phyloP scores from a whole-genome alignment of 2,329 filamentous ascomycete genomes.

The Pyricularia pennisetigena region DNA sequence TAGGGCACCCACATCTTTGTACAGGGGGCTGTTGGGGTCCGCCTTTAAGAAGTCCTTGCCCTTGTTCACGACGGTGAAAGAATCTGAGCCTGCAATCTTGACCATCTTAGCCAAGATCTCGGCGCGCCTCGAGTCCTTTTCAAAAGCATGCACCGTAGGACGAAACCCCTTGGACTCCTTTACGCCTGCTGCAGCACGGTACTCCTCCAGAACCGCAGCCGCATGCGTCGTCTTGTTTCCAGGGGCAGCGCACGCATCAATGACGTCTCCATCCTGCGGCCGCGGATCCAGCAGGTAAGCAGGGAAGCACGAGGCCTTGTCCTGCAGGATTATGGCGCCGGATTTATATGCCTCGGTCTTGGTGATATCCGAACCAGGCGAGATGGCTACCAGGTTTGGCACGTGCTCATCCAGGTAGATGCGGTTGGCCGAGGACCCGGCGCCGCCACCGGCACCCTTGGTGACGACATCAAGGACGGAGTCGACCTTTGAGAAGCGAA shows the following conservation, averaged over 20 bases:
- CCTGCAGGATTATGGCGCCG: constrained; percentile 81
- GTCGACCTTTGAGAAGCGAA: constrained; percentile 45
- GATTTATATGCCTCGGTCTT: constrained; percentile 62
- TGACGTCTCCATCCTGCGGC: constrained; percentile 59
- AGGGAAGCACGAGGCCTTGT: constrained; percentile 95
- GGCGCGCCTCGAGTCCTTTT: constrained; percentile 63
- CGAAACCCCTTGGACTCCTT: neutral
- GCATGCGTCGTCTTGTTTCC: constrained; percentile 97
- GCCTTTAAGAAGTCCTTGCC: constrained; percentile 76
- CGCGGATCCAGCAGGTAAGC: constrained; percentile 72
- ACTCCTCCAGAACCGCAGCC: constrained; percentile 57
- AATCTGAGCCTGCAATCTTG: constrained; percentile 59
- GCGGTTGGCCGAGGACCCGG: neutral
- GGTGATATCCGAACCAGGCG: constrained; percentile 61
- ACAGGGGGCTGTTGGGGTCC: constrained; percentile 52
- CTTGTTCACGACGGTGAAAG: constrained; percentile 55
- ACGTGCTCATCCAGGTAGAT: constrained; percentile 72
- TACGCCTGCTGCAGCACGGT: constrained; percentile 11
- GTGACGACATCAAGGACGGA: constrained; percentile 47
- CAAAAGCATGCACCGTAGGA: constrained; percentile 46
- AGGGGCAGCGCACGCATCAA: constrained; percentile 92
- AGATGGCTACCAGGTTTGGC: constrained; percentile 72
- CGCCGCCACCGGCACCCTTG: neutral
- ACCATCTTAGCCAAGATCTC: constrained; percentile 81
- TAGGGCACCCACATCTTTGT: constrained; percentile 64